These are phyloP conservation scores for Beta lomatogona DNA, from an alignment of 179 eudicot species.

Conservation along the genomic window DNA sequence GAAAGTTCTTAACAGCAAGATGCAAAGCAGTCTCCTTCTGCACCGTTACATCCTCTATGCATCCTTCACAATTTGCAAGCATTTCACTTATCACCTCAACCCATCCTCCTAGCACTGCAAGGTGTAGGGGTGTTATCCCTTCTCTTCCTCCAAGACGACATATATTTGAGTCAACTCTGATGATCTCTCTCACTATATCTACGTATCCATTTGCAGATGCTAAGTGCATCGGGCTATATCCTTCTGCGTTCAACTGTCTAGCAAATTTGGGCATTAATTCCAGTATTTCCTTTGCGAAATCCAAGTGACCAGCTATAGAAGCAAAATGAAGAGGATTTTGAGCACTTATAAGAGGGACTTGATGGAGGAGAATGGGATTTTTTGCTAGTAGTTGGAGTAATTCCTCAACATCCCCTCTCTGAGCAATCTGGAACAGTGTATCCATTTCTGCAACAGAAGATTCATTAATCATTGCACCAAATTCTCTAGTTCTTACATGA, in stretches of 20 bases:
- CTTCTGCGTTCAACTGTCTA: conserved; percentile 36
- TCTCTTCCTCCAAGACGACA: conserved; percentile 35
- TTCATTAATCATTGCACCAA: neutral
- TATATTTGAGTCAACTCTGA: conserved; percentile 24
- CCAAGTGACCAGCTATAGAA: conserved; percentile 35
- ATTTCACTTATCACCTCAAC: conserved; percentile 35
- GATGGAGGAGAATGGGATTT: conserved; percentile 32
- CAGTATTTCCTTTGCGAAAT: conserved; percentile 28
- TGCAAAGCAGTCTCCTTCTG: conserved; percentile 45
- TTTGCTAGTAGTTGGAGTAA: conserved; percentile 23
- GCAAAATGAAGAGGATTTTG: conserved; percentile 41
- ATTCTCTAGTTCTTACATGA: neutral
- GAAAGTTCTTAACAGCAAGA: conserved; percentile 41
- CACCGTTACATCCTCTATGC: conserved; percentile 33
- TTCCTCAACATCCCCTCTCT: conserved; percentile 27
- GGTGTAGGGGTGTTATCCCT: conserved; percentile 39
- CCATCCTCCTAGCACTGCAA: conserved; percentile 43
- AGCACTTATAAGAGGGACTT: conserved; percentile 18
- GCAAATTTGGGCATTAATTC: conserved; percentile 35
- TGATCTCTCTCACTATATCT: conserved; percentile 37
- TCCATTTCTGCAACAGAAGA: conserved; percentile 22
- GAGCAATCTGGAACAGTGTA: conserved; percentile 29
- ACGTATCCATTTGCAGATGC: conserved; percentile 39
- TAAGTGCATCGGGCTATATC: conserved; percentile 39
- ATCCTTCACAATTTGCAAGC: conserved; percentile 36